These are phyloP conservation scores for Leptographium wingfieldii DNA, from an alignment of 2,329 filamentous ascomycete genomes.

Conservation along the genomic window DNA sequence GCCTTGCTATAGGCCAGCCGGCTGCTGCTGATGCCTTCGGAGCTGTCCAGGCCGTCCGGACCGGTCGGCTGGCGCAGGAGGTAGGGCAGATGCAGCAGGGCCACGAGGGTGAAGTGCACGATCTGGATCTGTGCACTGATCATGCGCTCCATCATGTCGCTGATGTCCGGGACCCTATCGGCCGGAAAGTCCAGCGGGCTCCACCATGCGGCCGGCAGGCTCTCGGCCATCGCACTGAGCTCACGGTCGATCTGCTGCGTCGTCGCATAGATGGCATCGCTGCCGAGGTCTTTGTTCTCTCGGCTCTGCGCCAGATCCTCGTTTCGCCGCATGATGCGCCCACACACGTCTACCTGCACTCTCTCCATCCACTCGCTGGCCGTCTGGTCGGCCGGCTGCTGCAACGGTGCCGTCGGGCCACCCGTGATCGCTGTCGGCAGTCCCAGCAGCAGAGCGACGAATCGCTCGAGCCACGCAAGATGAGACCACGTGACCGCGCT, in stretches of 20 bases:
- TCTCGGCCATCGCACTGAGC: constrained; percentile 21
- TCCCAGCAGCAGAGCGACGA: constrained; percentile 33
- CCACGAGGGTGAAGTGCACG: constrained; percentile 27
- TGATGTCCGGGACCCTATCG: not conserved
- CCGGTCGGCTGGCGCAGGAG: not conserved
- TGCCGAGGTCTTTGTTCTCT: not conserved
- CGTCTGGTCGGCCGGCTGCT: not conserved
- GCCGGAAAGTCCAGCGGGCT: not conserved
- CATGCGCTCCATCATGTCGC: constrained; percentile 4
- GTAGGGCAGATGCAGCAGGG: constrained; percentile 23
- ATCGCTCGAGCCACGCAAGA: constrained; percentile 30
- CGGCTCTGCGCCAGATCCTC: not conserved
- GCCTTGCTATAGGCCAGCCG: constrained; percentile 22
- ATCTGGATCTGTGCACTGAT: constrained; percentile 20
- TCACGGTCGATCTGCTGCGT: constrained; percentile 24
- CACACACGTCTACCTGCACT: constrained; percentile 20
- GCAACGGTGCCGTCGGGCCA: not conserved
- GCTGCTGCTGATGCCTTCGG: not conserved
- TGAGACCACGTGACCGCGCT: constrained; percentile 31
- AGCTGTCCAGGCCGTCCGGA: too few species aligned
- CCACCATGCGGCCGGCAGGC: constrained; percentile 31
- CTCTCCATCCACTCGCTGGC: constrained; percentile 19
- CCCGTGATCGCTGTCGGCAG: constrained; percentile 4
- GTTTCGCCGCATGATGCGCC: constrained; percentile 24
- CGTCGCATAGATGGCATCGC: constrained; percentile 12